Base-by-base conservation (phyloP, 495 filamentous ascomycete genomes). In the Penicillium herquei region DNA sequence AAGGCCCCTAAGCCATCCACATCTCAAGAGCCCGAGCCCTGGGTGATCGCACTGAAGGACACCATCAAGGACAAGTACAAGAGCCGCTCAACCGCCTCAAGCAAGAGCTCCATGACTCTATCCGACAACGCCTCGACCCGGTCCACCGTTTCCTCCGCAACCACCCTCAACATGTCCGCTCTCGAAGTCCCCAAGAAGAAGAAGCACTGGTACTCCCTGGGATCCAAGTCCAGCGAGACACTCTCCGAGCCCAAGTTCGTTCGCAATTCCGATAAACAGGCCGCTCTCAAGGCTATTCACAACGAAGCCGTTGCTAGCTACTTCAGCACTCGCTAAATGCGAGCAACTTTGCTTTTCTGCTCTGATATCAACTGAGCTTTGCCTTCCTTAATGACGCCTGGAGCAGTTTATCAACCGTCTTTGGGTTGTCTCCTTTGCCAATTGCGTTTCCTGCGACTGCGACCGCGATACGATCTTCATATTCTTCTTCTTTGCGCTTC, bases 221-320 rank as follows among this genome's bases (percentile, higher is more conserved):
- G 31, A 34, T 56, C 57, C 6, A 65, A 60, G 49, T 16, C 42
- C 32, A 39, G 17, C 7, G 21, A 30, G 3, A 18, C 9, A 17
- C 30, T 48, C 6, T 45, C 49, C 11, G 55, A 59, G 10, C 55
- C 43, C 31, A 57, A 57, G 18, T 47, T 48, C 39, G 44, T 49
- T 26, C 50, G 18, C 8, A 30, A 53, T 13, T 43, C 51, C 7
- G 49, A 51, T 13, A 21, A 54, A n/a, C 31, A 41, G 51, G n/a
- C 50, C 21, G 48, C 57, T 39, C 39, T 61, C 40, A 54, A 64
- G 47, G 59, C 60, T 6, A 8, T 69, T 5, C 70, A 70, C 50
- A 54, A 70, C 13, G 64, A 70, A 35, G 70, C 70, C 39, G 31
- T 72, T 31, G 65, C 64, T n/a, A 66, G 44, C 41, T 73, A 73